Evolutionary conservation across 2,329 filamentous ascomycete genomes (phyloP).

Genomic region (Chaetomiaceae sp.): DNA sequence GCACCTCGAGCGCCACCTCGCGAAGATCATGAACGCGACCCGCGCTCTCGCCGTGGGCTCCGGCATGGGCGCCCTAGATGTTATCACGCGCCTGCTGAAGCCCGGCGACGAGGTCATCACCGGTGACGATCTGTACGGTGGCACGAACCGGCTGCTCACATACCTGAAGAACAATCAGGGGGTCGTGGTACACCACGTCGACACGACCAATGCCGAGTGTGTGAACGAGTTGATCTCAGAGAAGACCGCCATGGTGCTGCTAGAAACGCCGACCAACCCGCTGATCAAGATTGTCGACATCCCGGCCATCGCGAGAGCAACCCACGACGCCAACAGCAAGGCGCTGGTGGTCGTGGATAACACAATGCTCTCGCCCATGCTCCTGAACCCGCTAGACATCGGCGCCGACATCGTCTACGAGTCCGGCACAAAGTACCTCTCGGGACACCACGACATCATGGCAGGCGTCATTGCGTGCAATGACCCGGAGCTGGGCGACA

Average conservation of each 20-base stretch:
- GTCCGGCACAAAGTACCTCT: constrained; percentile 95
- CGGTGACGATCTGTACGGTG: constrained; percentile 93
- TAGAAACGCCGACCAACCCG: constrained; percentile 96
- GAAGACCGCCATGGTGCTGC: constrained; percentile 90
- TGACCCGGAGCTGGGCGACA: constrained; percentile 72
- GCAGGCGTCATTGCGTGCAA: constrained; percentile 93
- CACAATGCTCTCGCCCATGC: constrained; percentile 95
- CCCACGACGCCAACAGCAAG: constrained; percentile 70
- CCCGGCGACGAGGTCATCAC: constrained; percentile 97
- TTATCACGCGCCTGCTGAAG: constrained; percentile 83
- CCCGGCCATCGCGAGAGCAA: constrained; percentile 64
- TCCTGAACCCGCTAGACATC: constrained; percentile 87
- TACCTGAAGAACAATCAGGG: constrained; percentile 84
- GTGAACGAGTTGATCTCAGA: constrained; percentile 62
- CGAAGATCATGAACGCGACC: constrained; percentile 97
- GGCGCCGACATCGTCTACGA: constrained; percentile 97
- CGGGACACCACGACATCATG: constrained; percentile 98
- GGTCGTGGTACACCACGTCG: constrained; percentile 92
- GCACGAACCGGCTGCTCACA: constrained; percentile 87
- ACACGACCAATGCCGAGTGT: constrained; percentile 73
- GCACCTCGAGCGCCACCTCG: constrained; percentile 90
- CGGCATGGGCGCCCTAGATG: constrained; percentile 94
- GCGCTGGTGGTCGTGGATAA: constrained; percentile 92
- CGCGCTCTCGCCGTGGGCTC: constrained; percentile 90
- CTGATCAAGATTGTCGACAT: constrained; percentile 98